Evolutionary conservation across 2,329 filamentous ascomycete species (phyloP).

Genomic region (Ascochyta viciae-villosae): DNA sequence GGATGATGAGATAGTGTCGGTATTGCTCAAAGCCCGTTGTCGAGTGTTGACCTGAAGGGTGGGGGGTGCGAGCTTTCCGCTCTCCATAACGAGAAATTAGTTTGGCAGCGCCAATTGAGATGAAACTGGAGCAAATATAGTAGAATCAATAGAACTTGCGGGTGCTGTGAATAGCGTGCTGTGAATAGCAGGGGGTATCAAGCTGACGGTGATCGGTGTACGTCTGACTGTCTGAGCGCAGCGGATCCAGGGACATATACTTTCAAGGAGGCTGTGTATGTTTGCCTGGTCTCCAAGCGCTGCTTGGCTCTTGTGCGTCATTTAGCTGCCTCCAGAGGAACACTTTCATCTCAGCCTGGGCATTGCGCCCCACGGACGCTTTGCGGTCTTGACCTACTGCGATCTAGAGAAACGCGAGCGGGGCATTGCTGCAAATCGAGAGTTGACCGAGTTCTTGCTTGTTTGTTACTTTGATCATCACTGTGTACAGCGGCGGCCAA

Average conservation of each 20-base stretch:
- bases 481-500: background rate
- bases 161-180: background rate
- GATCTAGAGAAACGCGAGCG: background rate
- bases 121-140: slow-evolving; percentile 3
- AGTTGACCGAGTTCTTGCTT: background rate
- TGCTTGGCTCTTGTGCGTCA: slow-evolving; percentile 16
- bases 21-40: slow-evolving; percentile 32
- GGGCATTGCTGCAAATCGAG: background rate
- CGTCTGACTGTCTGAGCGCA: background rate
- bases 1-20: slow-evolving; percentile 35
- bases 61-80: slow-evolving; percentile 35
- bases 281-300: slow-evolving; percentile 9
- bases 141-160: background rate
- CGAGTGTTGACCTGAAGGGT: slow-evolving; percentile 37
- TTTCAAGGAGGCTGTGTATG: slow-evolving; percentile 13
- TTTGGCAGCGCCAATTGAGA: background rate
- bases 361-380: slow-evolving; percentile 10
- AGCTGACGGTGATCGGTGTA: background rate
- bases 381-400: background rate
- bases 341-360: slow-evolving; percentile 7
- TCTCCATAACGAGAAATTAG: slow-evolving; percentile 24
- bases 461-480: background rate
- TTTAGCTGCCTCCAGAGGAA: background rate
- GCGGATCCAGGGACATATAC: background rate
- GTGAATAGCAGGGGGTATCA: background rate